Conservation (phyloP, 1,284 basidiomycete genomes). For the Ustilago loliicola region DNA sequence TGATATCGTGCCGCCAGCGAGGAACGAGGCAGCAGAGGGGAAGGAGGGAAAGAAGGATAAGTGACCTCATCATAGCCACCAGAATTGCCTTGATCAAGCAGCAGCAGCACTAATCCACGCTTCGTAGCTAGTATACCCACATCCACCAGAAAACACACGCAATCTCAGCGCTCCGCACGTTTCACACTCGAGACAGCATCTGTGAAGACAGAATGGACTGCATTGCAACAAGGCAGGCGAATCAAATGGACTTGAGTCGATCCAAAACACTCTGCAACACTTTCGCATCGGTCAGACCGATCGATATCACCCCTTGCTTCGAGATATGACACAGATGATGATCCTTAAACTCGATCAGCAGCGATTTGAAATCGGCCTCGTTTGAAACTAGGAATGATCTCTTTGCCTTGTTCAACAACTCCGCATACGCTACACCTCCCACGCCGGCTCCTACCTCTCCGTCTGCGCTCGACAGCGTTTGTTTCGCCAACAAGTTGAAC, state of each 20-base stretch:
- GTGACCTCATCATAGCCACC: slow-evolving; percentile 6
- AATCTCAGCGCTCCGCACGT: not conserved
- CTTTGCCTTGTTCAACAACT: slow-evolving; percentile 47
- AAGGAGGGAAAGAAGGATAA: slow-evolving; percentile 28
- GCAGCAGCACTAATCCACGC: not conserved
- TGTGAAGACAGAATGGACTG: not conserved
- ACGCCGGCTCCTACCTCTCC: not conserved
- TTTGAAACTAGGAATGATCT: slow-evolving; percentile 52
- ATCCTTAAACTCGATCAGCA: slow-evolving; percentile 61
- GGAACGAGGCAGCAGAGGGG: not conserved
- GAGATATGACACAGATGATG: slow-evolving; percentile 48
- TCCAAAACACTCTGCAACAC: slow-evolving; percentile 35
- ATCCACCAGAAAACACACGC: not conserved
- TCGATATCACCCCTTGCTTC: slow-evolving; percentile 31
- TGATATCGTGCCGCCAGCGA: slow-evolving; percentile 6
- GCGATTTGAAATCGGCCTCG: slow-evolving; percentile 46
- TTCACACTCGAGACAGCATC: not conserved
- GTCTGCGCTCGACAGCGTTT: slow-evolving; percentile 4
- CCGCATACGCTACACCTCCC: slow-evolving; percentile 38
- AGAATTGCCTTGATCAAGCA: not conserved
- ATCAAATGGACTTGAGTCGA: slow-evolving; percentile 35
- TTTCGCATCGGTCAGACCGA: slow-evolving; percentile 27
- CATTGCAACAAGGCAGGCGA: too few relatives aligned
- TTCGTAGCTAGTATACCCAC: slow-evolving; percentile 22
- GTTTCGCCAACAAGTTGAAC: slow-evolving; percentile 52